Percentiles rank a stretch among this genome's conserved stretches.
phyloP scores from a whole-genome alignment of 805 yeast species.

The Kuraishia capsulata region DNA sequence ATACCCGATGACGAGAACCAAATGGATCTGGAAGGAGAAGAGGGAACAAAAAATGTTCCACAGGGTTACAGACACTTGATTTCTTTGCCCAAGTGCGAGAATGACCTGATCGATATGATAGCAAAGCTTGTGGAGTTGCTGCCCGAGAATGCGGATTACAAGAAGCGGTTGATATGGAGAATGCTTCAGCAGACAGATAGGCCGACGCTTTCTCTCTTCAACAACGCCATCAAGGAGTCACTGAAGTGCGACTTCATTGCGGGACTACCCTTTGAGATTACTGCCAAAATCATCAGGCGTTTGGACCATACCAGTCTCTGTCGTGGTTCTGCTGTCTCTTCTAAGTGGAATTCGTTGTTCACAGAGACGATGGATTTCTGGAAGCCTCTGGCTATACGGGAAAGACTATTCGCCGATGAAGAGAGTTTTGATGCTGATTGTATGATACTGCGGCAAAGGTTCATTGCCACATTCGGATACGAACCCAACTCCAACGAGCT shows the following conservation, averaged over 20 bases:
- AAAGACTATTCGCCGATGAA: background rate
- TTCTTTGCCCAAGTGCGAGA: slow-evolving; percentile 1
- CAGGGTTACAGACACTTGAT: background rate
- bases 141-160: slow-evolving; percentile 2
- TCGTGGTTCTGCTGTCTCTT: slow-evolving; percentile 54
- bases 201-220: slow-evolving; percentile 50
- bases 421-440: background rate
- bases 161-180: slow-evolving; percentile 30
- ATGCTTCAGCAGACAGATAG: slow-evolving; percentile 53
- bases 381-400: slow-evolving; percentile 49
- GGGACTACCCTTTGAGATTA: slow-evolving; percentile 66
- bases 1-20: slow-evolving; percentile 24
- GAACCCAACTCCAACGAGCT: slow-evolving; percentile 3
- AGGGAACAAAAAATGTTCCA: background rate
- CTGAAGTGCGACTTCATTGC: slow-evolving; percentile 68
- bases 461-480: background rate
- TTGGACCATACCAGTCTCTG: slow-evolving; percentile 58
- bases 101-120: background rate
- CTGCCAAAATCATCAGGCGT: slow-evolving; percentile 52
- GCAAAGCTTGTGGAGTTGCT: slow-evolving; percentile 2
- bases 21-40: slow-evolving; percentile 14
- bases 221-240: slow-evolving; percentile 38
- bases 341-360: slow-evolving; percentile 60
- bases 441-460: background rate
- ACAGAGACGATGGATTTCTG: slow-evolving; percentile 57